Evolutionary conservation across 1,284 basidiomycete species (phyloP), one percentile per base, ranked within the genome.

Genomic region (Cystobasidium sp.): DNA sequence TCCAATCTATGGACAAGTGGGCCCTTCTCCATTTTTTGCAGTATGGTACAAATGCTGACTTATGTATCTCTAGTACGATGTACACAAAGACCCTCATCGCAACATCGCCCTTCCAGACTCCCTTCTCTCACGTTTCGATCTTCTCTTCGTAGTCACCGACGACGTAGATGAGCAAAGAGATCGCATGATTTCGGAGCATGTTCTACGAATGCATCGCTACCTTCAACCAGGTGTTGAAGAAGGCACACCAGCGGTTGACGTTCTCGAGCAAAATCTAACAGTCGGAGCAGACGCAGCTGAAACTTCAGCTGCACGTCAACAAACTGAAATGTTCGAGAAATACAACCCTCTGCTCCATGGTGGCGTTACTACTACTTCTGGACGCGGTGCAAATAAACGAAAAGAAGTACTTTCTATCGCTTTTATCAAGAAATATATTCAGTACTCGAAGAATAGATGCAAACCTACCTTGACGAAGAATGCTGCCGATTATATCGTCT

Each of bases 31-130:
- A 37, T 58, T 74, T 75, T 75, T 8, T 73, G 51, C 31, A 67
- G 31, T 31, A 31, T 31, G 5, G 31, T 31, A 31, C 31, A 41
- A 75, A 55, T 51, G n/a, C 44, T 53, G 56, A 20, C 37, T 20
- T 43, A n/a, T 44, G 72, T 51, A 39, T 31, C 9, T n/a, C 18
- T 80, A 97, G 92, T 99, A 99, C 83, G 97, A 99, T 83, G 93
- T 99, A 24, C 96, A 99, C 86, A 99, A 99, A 84, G 97, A 99
- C 83, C 97, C 97, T 20, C 95, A 98, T 84, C 91, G 91, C 84
- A 99, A 99, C 82, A 99, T 99, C 79, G 97, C 96, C 3, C 88
- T 99, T 1, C 97, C 97, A 3, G 97, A 99, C 83, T 99, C 97
- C 44, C 87, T 99, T 18, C 88, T 99, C 20, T 99, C 97, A 20